phyloP scores from a whole-genome alignment of 495 filamentous ascomycete genomes.

The Sporormia fimetaria region DNA sequence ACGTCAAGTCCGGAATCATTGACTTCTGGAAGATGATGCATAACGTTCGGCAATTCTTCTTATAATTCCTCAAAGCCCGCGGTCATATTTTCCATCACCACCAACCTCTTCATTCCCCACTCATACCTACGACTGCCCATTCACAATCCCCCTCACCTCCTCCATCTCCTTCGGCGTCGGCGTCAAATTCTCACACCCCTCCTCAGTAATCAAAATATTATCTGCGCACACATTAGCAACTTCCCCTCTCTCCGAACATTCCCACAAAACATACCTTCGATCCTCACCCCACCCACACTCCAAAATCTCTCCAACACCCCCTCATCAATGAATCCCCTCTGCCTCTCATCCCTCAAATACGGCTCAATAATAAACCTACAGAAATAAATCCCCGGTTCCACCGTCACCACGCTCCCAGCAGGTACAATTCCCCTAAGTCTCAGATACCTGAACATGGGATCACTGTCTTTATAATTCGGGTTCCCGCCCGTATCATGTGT shows the following conservation, averaged over 20 bases:
- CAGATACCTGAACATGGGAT: conserved; percentile 76
- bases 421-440: conserved; percentile 68
- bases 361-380: conserved; percentile 86
- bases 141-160: too few species aligned
- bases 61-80: too few species aligned
- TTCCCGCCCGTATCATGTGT: conserved; percentile 87
- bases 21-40: too few species aligned
- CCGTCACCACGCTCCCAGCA: conserved; percentile 70
- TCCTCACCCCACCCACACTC: conserved; percentile 77
- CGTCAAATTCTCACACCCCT: conserved; percentile 71
- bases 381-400: conserved; percentile 92
- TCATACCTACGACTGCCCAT: too few species aligned
- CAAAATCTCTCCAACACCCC: conserved; percentile 70
- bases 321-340: conserved; percentile 61
- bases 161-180: conserved; percentile 59
- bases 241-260: not conserved
- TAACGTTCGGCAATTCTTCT: too few species aligned
- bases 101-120: too few species aligned
- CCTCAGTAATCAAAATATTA: conserved; percentile 67
- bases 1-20: too few species aligned
- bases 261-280: conserved; percentile 46
- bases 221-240: conserved; percentile 35
- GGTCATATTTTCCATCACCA: too few species aligned
- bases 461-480: conserved; percentile 71
- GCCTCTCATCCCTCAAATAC: conserved; percentile 56